Evolutionary conservation across 768 basidiomycete genomes (phyloP), one percentile per base, ranked within the genome.

Genomic region (Cubamyces lactineus): DNA sequence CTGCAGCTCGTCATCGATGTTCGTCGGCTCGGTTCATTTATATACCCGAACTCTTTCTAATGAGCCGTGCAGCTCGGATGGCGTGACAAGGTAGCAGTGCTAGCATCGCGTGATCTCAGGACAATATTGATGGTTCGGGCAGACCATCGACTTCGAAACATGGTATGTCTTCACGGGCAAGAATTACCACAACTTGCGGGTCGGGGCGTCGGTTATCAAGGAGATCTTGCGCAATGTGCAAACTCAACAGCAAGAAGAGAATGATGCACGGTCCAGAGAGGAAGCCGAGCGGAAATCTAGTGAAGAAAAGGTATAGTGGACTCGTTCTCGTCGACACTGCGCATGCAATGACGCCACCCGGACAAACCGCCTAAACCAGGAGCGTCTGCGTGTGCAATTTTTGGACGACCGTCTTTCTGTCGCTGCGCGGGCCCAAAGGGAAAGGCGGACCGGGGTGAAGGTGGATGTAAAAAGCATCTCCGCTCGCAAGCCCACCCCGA

Each of bases 1-100:
- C 74, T 92, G 39, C 88, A 92, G 70, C 91, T 88, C 74, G 87
- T 87, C 0, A 78, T 91, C 45, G 88, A 83, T 70, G 91, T 89
- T 34, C 72, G 87, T 50, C 21, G 0, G 21, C 41, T 30, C 23
- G 19, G 49, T 16, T 8, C 39, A 24, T 12, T 6, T 23, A 15
- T 19, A n/a, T 15, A 52, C 30, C 26, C n/a, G 17, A 13, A 1
- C 19, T 15, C 28, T 21, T 19, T 19, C 8, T 39, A 16, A 5
- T 12, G 19, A 12, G 15, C 23, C 6, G 1, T 11, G 12, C 39
- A 62, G 61, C 28, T 61, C 8, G 59, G 59, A 16, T 61, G 53
- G 38, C 38, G 52, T 12, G 53, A 54, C 1, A 53, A 61, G 52
- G 59, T 61, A 54, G 2, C 9, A 2, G 6, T 19, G n/a, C 19